phyloP scores from a whole-genome alignment of 1,284 basidiomycete species.

The Prillingera fragicola region DNA sequence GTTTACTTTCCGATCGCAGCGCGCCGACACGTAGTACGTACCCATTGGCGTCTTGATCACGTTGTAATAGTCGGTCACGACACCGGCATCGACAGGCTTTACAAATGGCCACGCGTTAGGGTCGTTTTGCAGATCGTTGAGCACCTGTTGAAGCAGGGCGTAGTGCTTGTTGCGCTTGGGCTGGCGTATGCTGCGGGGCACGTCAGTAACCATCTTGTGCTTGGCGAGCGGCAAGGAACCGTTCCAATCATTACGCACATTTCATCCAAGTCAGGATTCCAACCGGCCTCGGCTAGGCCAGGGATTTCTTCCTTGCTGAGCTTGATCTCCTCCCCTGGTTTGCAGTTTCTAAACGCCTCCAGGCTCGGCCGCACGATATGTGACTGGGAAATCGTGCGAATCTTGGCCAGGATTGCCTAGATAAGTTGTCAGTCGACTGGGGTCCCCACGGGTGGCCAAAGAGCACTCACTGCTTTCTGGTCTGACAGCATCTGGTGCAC shows the following conservation, averaged over 20 bases:
- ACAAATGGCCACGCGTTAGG: slow-evolving; percentile 71
- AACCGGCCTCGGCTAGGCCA: slow-evolving; percentile 84
- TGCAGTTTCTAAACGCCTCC: slow-evolving; percentile 62
- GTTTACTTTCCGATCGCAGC: not conserved
- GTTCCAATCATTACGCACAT: slow-evolving; percentile 57
- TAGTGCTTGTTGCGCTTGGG: slow-evolving; percentile 57
- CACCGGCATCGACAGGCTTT: slow-evolving; percentile 63
- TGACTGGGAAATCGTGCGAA: slow-evolving; percentile 77
- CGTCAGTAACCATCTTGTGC: no score
- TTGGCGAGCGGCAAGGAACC: no score
- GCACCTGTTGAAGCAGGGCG: slow-evolving; percentile 70
- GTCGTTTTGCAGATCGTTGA: slow-evolving; percentile 77
- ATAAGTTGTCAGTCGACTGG: not conserved
- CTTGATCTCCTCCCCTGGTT: slow-evolving; percentile 37
- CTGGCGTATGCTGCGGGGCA: slow-evolving; percentile 48
- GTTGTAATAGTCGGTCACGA: slow-evolving; percentile 87
- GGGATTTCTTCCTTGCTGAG: slow-evolving; percentile 62
- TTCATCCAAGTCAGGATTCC: slow-evolving; percentile 81
- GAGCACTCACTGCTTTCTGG: slow-evolving; percentile 65
- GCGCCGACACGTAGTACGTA: slow-evolving; percentile 46
- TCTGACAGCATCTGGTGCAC: slow-evolving; percentile 70
- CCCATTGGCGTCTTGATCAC: slow-evolving; percentile 93
- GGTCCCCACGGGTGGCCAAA: slow-evolving; percentile 1
- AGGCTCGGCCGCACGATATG: slow-evolving; percentile 83
- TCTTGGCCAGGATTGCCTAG: slow-evolving; percentile 75